A percentile compares a stretch with the other conserved stretches of the same genome.
These are phyloP conservation scores for Ustilago trichophora DNA, from an alignment of 1,284 basidiomycete species.

Conservation along the genomic window DNA sequence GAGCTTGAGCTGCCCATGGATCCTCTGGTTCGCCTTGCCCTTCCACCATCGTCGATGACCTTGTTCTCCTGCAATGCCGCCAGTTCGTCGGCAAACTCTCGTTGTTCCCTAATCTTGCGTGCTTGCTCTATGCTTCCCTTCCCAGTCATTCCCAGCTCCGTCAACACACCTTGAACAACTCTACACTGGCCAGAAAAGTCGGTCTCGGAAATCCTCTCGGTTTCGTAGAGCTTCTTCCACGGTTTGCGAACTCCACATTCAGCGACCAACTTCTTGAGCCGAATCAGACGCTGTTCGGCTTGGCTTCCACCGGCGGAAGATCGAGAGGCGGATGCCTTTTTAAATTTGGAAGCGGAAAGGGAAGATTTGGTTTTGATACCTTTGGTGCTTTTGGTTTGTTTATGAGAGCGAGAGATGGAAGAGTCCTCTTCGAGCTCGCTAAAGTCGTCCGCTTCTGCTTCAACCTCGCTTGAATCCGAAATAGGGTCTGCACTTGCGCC, in stretches of 20 bases:
- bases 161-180: constrained; percentile 32
- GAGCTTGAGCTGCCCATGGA: not conserved
- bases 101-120: constrained; percentile 24
- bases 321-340: not conserved
- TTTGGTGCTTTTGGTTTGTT: constrained; percentile 10
- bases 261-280: constrained; percentile 40
- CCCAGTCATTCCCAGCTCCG: constrained; percentile 38
- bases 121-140: constrained; percentile 38
- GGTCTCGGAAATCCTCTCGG: constrained; percentile 4
- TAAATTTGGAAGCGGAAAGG: constrained; percentile 2
- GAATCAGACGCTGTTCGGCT: constrained; percentile 25
- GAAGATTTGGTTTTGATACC: not conserved
- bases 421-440: constrained; percentile 43
- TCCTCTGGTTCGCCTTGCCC: constrained; percentile 3
- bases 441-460: constrained; percentile 8
- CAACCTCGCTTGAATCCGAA: not conserved
- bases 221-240: constrained; percentile 48
- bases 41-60: constrained; percentile 3
- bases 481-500: not conserved
- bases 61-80: constrained; percentile 26
- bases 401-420: constrained; percentile 8
- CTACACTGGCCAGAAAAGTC: constrained; percentile 23
- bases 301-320: constrained; percentile 2
- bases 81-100: constrained; percentile 42
- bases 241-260: constrained; percentile 41